These are phyloP conservation scores for Leishmania tropica DNA, from an alignment of 208 protist species.

Conservation along the genomic window DNA sequence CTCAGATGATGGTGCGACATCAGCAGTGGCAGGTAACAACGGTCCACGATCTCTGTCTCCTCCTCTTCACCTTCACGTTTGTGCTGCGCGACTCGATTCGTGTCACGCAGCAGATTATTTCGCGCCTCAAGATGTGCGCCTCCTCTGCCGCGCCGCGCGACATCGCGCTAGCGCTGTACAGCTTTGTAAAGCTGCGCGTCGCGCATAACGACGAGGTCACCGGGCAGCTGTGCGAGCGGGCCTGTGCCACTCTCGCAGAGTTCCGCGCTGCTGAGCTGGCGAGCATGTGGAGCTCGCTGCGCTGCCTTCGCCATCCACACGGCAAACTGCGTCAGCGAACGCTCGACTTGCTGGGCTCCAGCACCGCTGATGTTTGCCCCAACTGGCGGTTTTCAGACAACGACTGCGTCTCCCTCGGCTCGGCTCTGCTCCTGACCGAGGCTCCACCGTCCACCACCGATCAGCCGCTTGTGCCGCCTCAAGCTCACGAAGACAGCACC, in stretches of 20 bases:
- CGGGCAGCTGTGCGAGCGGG: conserved; percentile 68
- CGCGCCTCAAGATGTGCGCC: conserved; percentile 71
- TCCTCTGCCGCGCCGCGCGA: conserved; percentile 57
- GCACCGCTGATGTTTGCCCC: neutral
- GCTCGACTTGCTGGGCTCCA: conserved; percentile 15
- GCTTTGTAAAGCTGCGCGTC: conserved; percentile 72
- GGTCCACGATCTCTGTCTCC: conserved; percentile 73
- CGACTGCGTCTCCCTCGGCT: conserved; percentile 31
- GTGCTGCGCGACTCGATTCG: conserved; percentile 78
- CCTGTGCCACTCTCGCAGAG: conserved; percentile 44
- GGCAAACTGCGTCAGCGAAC: conserved; percentile 18
- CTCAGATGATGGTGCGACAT: conserved; percentile 16
- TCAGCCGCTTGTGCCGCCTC: conserved; percentile 9
- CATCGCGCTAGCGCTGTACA: conserved; percentile 76
- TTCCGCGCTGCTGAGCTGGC: conserved; percentile 70
- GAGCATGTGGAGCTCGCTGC: conserved; percentile 77
- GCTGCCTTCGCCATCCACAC: conserved; percentile 31
- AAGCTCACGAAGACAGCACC: neutral
- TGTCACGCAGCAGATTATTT: conserved; percentile 81
- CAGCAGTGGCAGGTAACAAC: conserved; percentile 47
- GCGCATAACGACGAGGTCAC: conserved; percentile 54
- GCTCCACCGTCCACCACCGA: conserved; percentile 1
- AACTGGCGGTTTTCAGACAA: conserved; percentile 29
- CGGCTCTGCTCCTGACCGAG: conserved; percentile 30
- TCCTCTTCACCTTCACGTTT: conserved; percentile 86